Conservation (phyloP, 805 yeast genomes). For the Pichia phayaonensis region DNA sequence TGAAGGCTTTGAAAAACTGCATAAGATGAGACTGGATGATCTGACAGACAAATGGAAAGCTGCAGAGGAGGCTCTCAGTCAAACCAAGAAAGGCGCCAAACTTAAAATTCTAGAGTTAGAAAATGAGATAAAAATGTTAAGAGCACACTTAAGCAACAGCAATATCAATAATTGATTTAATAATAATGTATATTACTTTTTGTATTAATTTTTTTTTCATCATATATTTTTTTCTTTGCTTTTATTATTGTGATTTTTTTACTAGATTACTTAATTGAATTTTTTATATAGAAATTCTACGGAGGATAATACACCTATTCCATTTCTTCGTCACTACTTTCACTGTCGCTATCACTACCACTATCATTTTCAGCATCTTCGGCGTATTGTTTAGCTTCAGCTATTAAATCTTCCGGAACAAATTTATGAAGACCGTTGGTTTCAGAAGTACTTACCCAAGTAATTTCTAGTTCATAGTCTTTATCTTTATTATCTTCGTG, state of each 20-base stretch:
- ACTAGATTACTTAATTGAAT: not conserved
- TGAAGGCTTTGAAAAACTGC: constrained; percentile 16
- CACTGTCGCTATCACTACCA: constrained; percentile 48
- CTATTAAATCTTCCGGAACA: constrained; percentile 71
- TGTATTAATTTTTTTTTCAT: not conserved
- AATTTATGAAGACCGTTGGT: constrained; percentile 75
- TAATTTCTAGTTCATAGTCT: constrained; percentile 89
- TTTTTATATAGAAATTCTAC: not conserved
- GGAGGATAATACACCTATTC: constrained; percentile 14
- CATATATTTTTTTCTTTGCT: not conserved
- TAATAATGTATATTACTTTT: not conserved
- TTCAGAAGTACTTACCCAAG: constrained; percentile 75
- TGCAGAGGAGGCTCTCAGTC: constrained; percentile 61
- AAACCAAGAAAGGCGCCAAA: constrained; percentile 52
- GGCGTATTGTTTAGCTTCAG: constrained; percentile 79
- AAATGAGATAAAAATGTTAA: constrained; percentile 40
- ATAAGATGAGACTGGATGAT: constrained; percentile 46
- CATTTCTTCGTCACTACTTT: constrained; percentile 29
- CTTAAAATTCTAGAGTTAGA: constrained; percentile 47
- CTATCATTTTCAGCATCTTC: constrained; percentile 68
- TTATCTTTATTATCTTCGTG: constrained; percentile 98
- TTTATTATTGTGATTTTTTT: not conserved
- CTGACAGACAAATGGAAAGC: constrained; percentile 58
- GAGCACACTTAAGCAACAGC: constrained; percentile 2
- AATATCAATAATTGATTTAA: not conserved